These are phyloP conservation scores for Coemansia sp. DNA, from an alignment of 192 early-diverging fungal genomes.

Conservation along the genomic window DNA sequence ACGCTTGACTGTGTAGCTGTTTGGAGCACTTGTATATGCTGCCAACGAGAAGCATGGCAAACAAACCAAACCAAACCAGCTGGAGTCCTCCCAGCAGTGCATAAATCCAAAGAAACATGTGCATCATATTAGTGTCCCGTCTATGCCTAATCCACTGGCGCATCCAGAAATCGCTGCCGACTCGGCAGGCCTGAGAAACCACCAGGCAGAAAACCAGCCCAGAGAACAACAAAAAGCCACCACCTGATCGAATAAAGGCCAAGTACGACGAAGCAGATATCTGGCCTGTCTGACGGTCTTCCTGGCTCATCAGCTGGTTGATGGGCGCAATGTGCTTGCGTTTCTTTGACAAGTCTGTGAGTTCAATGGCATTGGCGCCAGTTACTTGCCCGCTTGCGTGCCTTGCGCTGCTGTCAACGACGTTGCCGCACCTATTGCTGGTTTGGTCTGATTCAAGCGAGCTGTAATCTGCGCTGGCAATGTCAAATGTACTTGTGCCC, in stretches of 20 bases:
- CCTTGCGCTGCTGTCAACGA: background rate
- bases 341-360: slow-evolving; percentile 1
- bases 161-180: slow-evolving; percentile 61
- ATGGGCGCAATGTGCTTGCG: background rate
- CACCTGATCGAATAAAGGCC: slow-evolving; percentile 50
- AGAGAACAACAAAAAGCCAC: slow-evolving; percentile 13
- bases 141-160: slow-evolving; percentile 55
- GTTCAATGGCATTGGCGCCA: background rate
- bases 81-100: slow-evolving; percentile 61
- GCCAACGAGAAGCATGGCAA: slow-evolving; percentile 17
- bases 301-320: slow-evolving; percentile 66
- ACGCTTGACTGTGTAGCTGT: slow-evolving; percentile 66
- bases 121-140: slow-evolving; percentile 6
- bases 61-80: slow-evolving; percentile 39
- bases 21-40: slow-evolving; percentile 48
- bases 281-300: slow-evolving; percentile 73
- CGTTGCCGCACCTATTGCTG: background rate
- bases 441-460: background rate
- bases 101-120: slow-evolving; percentile 65
- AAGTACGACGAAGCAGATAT: slow-evolving; percentile 58
- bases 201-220: slow-evolving; percentile 23
- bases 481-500: background rate
- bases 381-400: background rate
- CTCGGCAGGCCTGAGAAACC: slow-evolving; percentile 30
- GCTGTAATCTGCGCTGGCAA: background rate